Conservation (phyloP, 2,329 filamentous ascomycete species). For the Chrysoporthe deuterocubensis region DNA sequence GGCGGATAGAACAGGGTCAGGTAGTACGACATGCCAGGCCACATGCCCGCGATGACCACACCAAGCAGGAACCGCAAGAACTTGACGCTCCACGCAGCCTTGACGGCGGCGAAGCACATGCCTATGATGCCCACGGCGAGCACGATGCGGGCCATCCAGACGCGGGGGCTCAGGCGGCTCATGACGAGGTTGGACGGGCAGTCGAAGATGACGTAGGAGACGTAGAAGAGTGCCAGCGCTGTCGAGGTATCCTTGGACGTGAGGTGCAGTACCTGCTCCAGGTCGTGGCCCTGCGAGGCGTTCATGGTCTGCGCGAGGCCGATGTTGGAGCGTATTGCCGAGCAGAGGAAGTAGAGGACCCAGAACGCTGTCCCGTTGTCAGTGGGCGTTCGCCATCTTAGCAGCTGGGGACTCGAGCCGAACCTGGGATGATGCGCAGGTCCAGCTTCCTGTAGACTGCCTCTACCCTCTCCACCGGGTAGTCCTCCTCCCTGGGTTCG, state of each 20-base stretch:
- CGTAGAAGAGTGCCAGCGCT: slow-evolving; percentile 86
- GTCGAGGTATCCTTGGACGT: slow-evolving; percentile 79
- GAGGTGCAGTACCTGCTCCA: slow-evolving; percentile 72
- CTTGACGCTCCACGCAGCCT: slow-evolving; percentile 84
- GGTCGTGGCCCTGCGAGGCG: slow-evolving; percentile 67
- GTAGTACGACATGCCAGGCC: slow-evolving; percentile 94
- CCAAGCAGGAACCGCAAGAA: slow-evolving; percentile 85
- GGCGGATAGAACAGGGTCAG: slow-evolving; percentile 91
- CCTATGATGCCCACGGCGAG: slow-evolving; percentile 85
- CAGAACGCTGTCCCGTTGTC: slow-evolving; percentile 67
- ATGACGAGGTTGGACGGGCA: slow-evolving; percentile 87
- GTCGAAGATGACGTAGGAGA: slow-evolving; percentile 89
- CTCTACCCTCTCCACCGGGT: slow-evolving; percentile 57
- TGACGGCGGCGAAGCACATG: slow-evolving; percentile 80
- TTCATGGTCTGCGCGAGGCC: slow-evolving; percentile 97
- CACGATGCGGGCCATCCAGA: slow-evolving; percentile 93
- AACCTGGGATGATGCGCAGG: slow-evolving; percentile 62
- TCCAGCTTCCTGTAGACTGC: slow-evolving; percentile 63
- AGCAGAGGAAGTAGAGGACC: slow-evolving; percentile 89
- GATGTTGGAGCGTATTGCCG: slow-evolving; percentile 88
- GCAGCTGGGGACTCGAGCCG: slow-evolving; percentile 21
- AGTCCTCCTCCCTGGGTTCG: slow-evolving; percentile 40
- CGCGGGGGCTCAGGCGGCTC: slow-evolving; percentile 80
- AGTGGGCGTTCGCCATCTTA: slow-evolving; percentile 1
- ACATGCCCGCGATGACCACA: slow-evolving; percentile 89